phyloP scores from a whole-genome alignment of 1,284 basidiomycete species.

The Melanopsichium pennsylvanicum region DNA sequence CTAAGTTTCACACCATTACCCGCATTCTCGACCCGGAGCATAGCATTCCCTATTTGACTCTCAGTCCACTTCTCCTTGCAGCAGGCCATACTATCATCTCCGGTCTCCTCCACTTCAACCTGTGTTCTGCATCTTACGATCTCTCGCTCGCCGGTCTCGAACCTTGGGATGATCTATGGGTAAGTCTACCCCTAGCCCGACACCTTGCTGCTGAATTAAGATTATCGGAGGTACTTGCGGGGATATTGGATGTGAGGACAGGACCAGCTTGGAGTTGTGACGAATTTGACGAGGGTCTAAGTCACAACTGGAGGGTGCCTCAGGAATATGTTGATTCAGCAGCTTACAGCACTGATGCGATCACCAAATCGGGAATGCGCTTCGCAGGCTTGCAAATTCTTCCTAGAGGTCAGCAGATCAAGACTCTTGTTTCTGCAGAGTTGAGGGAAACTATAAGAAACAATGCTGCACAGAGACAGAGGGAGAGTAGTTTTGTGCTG shows the following conservation, averaged over 20 bases:
- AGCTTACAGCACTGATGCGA: constrained; percentile 26
- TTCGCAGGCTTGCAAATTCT: constrained; percentile 10
- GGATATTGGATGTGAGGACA: constrained; percentile 11
- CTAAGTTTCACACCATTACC: constrained; percentile 1
- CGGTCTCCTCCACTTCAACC: constrained; percentile 23
- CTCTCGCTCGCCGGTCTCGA: constrained; percentile 35
- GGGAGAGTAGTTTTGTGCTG: background rate
- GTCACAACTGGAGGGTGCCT: constrained; percentile 41
- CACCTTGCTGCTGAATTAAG: constrained; percentile 7
- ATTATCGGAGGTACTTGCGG: background rate
- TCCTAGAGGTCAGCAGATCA: constrained; percentile 21
- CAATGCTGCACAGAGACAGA: background rate
- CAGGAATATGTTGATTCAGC: constrained; percentile 10
- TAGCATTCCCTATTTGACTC: constrained; percentile 30
- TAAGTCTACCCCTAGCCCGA: constrained; percentile 18
- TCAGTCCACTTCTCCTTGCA: constrained; percentile 18
- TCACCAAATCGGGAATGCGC: background rate
- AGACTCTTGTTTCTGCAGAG: constrained; percentile 24
- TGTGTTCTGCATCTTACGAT: constrained; percentile 8
- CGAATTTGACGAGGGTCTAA: constrained; percentile 12
- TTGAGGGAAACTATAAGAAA: background rate
- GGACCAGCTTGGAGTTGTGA: constrained; percentile 30
- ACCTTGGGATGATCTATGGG: constrained; percentile 43
- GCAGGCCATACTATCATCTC: constrained; percentile 16
- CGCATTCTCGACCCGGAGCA: constrained; percentile 47